Conservation (phyloP, 495 filamentous ascomycete genomes). For the Daldinia vernicosa region DNA sequence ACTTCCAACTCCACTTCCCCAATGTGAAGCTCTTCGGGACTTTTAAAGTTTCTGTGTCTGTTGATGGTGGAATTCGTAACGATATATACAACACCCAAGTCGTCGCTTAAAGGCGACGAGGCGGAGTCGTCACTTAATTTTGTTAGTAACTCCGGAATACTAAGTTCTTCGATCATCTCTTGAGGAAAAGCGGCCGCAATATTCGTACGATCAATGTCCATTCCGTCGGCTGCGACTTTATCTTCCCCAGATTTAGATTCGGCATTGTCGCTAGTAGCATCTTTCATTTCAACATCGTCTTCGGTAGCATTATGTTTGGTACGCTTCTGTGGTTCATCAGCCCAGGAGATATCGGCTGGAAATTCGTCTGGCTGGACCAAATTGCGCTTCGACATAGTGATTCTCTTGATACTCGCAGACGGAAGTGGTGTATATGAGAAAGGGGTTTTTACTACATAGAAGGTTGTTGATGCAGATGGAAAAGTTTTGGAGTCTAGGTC, state of each 20-base stretch:
- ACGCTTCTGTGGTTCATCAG: neutral
- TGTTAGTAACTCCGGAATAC: too few species aligned
- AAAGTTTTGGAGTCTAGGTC: neutral
- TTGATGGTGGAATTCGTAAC: too few species aligned
- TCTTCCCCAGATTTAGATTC: neutral
- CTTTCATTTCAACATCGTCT: neutral
- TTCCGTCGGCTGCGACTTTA: too few species aligned
- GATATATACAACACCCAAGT: too few species aligned
- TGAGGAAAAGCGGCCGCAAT: too few species aligned
- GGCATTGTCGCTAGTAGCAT: neutral
- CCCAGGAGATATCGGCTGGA: neutral
- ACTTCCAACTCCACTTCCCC: neutral
- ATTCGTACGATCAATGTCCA: too few species aligned
- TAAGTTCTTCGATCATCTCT: too few species aligned
- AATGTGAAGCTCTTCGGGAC: too few species aligned
- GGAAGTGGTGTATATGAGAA: neutral
- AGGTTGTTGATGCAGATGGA: neutral
- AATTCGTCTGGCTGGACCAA: neutral
- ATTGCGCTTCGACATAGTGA: neutral
- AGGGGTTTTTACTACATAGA: neutral
- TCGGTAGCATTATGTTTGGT: neutral
- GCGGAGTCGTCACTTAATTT: too few species aligned
- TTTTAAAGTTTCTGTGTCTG: too few species aligned
- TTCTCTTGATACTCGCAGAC: neutral
- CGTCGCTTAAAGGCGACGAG: too few species aligned